phyloP scores from a whole-genome alignment of 139 green algal genomes.

The Limnomonas spitsbergensis region DNA sequence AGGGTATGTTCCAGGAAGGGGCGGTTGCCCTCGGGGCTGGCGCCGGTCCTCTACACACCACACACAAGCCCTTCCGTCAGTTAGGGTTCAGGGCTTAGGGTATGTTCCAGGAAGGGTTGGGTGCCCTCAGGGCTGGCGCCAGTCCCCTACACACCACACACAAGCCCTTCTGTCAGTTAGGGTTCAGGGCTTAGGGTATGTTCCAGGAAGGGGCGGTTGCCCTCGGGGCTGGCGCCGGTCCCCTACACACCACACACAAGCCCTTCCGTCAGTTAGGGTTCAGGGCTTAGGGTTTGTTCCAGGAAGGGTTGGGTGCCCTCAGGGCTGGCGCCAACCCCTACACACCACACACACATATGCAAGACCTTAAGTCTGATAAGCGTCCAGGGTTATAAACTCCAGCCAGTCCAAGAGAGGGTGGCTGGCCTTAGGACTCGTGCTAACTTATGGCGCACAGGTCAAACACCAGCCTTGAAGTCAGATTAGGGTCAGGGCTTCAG shows the following conservation, averaged over 20 bases:
- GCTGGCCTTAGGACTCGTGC: constrained; percentile 19
- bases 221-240: constrained; percentile 22
- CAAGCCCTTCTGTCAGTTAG: background rate
- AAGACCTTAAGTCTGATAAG: background rate
- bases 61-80: too few relatives aligned
- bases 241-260: too few relatives aligned
- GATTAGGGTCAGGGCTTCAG: too few relatives aligned
- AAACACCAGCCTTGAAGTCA: too few relatives aligned
- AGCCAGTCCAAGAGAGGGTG: constrained; percentile 2
- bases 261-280: too few relatives aligned
- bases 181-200: background rate
- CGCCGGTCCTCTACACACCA: too few relatives aligned
- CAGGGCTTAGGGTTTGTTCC: too few relatives aligned
- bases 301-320: constrained; percentile 91
- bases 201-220: constrained; percentile 17
- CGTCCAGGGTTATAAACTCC: background rate
- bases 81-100: too few relatives aligned
- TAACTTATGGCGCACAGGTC: too few relatives aligned
- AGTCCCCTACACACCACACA: constrained; percentile 42
- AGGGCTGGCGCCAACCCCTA: constrained; percentile 71
- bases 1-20: constrained; percentile 15
- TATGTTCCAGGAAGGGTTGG: constrained; percentile 90
- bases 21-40: constrained; percentile 21
- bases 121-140: constrained; percentile 83
- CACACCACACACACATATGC: constrained; percentile 21